Base-by-base conservation (phyloP, 805 yeast species). In the Wickerhamiella kazuoi region DNA sequence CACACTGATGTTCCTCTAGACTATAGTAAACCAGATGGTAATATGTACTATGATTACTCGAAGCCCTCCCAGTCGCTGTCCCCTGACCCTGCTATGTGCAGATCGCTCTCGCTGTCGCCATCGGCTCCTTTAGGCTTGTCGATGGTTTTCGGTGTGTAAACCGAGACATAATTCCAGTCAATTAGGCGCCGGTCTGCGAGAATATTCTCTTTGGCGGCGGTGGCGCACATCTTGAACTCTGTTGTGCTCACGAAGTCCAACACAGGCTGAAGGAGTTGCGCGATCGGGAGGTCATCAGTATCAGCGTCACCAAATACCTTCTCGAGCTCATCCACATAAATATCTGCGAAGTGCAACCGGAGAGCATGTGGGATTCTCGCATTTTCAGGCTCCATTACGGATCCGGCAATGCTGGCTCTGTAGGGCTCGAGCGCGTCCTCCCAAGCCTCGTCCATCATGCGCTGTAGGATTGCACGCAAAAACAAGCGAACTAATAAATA, bases 301-400 rank as follows among this genome's bases (percentile, higher is more conserved):
- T 63, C 64, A 3, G 56, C 65, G 29, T 62, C 67, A 45, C 71
- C 72, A 40, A 77, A 54, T 2, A 76, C 70, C 45, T 68, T 68
- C 51, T 79, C 94, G 43, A 87, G 60, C 59, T 87, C 98, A 49
- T 84, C 96, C 30, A 80, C 56, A 54, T 72, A 74, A 5, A 90
- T 73, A 59, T 90, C 97, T 44, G 80, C 67, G 31, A 87, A 58
- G 61, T 87, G 98, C 55, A 79, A 72, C 15, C 94, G 76, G 38
- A 90, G 67, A 19, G 90, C 90, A 47, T 69, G 71, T 34, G 93
- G 77, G 19, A 75, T 63, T 46, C 69, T 67, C 30, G 59, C 55
- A 45, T 72, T 74, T 4, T 76, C 79, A 45, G 76, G 69, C 33
- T 52, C 51, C 35, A 59, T 38, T 1, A 62, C 55, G 11, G 38